Evolutionary conservation across 495 filamentous ascomycete genomes (phyloP).

Genomic region (Podospora anserina): DNA sequence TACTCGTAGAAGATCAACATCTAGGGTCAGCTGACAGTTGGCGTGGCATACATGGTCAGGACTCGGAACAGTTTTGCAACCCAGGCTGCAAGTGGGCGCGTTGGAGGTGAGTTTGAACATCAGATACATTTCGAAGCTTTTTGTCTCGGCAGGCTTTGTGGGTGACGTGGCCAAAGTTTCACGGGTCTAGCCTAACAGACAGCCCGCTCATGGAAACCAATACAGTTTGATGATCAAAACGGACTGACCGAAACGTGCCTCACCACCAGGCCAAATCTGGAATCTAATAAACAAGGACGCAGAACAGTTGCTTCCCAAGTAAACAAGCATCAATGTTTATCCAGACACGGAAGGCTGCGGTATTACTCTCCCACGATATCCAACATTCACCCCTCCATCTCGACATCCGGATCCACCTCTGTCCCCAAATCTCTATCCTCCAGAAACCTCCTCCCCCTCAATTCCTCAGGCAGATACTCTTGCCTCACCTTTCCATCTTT

Average conservation of each 20-base stretch:
- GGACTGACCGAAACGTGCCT: neutral
- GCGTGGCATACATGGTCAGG: neutral
- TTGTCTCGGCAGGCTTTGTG: neutral
- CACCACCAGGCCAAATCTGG: too few relatives aligned
- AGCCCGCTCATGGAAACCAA: too few relatives aligned
- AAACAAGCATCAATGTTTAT: too few relatives aligned
- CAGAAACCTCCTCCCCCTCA: slow-evolving; percentile 68
- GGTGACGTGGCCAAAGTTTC: neutral
- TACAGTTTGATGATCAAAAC: too few relatives aligned
- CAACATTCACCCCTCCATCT: slow-evolving; percentile 29
- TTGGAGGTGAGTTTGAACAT: neutral
- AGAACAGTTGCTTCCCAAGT: too few relatives aligned
- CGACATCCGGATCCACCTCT: slow-evolving; percentile 62
- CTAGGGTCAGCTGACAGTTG: neutral
- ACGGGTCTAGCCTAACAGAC: too few relatives aligned
- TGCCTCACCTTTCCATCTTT: slow-evolving; percentile 79
- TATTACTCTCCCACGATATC: neutral
- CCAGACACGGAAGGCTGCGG: too few relatives aligned
- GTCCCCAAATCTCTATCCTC: slow-evolving; percentile 79
- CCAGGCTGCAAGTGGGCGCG: neutral
- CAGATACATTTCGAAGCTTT: neutral
- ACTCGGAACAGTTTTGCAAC: neutral
- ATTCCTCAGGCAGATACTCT: slow-evolving; percentile 78
- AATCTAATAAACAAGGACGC: too few relatives aligned
- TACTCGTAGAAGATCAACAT: too few relatives aligned